These are phyloP conservation scores for Ceratocystis cacaofunesta DNA, from an alignment of 2,329 filamentous ascomycete species.

Conservation along the genomic window DNA sequence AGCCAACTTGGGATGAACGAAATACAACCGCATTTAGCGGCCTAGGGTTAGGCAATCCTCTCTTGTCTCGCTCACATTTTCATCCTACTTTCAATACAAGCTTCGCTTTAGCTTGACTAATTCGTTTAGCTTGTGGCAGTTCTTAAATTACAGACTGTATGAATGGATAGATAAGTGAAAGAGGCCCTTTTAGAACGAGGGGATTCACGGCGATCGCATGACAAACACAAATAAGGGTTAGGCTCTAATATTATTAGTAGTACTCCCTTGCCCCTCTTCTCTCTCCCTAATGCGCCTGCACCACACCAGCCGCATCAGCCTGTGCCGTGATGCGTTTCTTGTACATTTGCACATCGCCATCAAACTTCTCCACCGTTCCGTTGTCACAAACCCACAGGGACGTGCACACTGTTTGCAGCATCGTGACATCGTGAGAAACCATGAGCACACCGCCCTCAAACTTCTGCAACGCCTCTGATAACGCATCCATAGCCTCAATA, in stretches of 20 bases:
- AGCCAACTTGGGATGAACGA: background rate
- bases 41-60: background rate
- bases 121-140: background rate
- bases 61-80: too few relatives aligned
- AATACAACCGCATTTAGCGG: background rate
- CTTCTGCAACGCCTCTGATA: conserved; percentile 65
- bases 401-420: conserved; percentile 90
- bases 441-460: conserved; percentile 95
- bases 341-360: conserved; percentile 87
- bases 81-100: background rate
- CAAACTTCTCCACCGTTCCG: conserved; percentile 90
- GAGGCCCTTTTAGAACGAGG: background rate
- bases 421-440: conserved; percentile 98
- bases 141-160: background rate
- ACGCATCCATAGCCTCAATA: conserved; percentile 97
- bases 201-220: background rate
- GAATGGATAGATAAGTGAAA: too few relatives aligned
- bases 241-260: background rate
- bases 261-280: background rate
- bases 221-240: background rate
- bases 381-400: conserved; percentile 94
- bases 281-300: conserved; percentile 42
- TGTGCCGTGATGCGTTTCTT: conserved; percentile 92
- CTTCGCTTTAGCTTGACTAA: background rate
- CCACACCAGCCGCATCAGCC: conserved; percentile 77